These are phyloP conservation scores for Eutypella sp. DNA, from an alignment of 2,329 filamentous ascomycete genomes.

Conservation along the genomic window DNA sequence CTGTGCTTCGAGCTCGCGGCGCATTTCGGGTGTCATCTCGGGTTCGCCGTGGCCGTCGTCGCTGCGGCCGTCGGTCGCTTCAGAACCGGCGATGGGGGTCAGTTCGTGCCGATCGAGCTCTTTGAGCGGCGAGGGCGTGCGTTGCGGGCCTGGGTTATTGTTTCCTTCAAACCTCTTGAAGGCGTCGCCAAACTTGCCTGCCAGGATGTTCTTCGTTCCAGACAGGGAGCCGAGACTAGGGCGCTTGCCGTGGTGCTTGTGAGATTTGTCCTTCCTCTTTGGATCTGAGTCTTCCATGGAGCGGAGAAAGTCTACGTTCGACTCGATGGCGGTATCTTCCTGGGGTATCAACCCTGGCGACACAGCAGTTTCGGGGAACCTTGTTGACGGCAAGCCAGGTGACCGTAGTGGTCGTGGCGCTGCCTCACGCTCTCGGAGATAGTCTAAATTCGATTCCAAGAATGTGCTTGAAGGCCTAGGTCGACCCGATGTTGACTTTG, in stretches of 20 bases:
- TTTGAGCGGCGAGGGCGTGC: constrained; percentile 46
- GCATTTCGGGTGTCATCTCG: constrained; percentile 78
- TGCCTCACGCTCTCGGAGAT: constrained; percentile 70
- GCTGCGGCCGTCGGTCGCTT: constrained; percentile 62
- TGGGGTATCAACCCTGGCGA: constrained; percentile 40
- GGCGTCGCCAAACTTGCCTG: constrained; percentile 85
- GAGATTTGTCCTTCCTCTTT: constrained; percentile 48
- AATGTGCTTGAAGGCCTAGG: constrained; percentile 77
- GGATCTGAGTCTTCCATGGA: constrained; percentile 63
- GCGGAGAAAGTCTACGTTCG: constrained; percentile 78
- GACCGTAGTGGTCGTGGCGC: constrained; percentile 37
- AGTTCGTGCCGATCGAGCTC: constrained; percentile 46
- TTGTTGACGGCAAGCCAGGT: constrained; percentile 31
- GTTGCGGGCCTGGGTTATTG: constrained; percentile 24
- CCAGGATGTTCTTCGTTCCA: constrained; percentile 76
- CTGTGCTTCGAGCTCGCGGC: constrained; percentile 80
- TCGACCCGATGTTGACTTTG: constrained; percentile 35
- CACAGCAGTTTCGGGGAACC: constrained; percentile 31
- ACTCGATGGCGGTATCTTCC: constrained; percentile 65
- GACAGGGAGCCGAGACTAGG: constrained; percentile 68
- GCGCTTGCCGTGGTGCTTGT: constrained; percentile 65
- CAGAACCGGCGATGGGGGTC: constrained; percentile 72
- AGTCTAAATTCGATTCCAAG: constrained; percentile 77
- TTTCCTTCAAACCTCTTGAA: constrained; percentile 83
- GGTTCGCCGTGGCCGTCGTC: constrained; percentile 64